Evolutionary conservation across 2,329 filamentous ascomycete species (phyloP).

Genomic region (Colletotrichum sp.): DNA sequence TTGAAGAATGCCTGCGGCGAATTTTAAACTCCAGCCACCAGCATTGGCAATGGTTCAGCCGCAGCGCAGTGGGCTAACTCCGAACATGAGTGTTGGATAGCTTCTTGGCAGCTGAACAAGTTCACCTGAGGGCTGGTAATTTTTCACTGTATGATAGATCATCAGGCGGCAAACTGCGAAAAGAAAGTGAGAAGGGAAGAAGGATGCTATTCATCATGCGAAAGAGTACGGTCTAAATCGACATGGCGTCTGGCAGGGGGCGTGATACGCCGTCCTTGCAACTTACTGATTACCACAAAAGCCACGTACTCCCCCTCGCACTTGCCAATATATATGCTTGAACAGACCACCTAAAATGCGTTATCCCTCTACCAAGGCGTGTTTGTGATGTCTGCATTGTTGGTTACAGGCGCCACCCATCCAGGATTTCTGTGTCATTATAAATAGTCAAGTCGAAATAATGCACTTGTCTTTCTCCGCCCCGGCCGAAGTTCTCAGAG

Average conservation of each 20-base stretch:
- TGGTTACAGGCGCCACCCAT: slow-evolving; percentile 2
- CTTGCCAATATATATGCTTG: not conserved
- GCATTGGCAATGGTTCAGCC: not conserved
- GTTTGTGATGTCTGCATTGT: not conserved
- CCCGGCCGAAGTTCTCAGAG: slow-evolving; percentile 5
- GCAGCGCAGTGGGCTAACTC: not conserved
- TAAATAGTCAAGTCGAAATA: not conserved
- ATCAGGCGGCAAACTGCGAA: not conserved
- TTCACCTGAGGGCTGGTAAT: not conserved
- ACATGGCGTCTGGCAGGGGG: not conserved
- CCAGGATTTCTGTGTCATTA: not conserved
- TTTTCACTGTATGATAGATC: not conserved
- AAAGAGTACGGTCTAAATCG: not conserved
- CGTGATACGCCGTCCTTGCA: not conserved
- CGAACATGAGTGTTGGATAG: not conserved
- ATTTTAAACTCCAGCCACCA: not conserved
- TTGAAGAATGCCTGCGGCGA: not conserved
- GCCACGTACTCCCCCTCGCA: not conserved
- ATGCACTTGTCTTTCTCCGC: not conserved
- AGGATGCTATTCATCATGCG: not conserved
- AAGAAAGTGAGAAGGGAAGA: too few species aligned
- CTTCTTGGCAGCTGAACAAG: not conserved
- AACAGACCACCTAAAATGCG: not conserved
- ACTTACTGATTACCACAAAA: not conserved
- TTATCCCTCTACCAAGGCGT: not conserved